Evolutionary conservation across 2,329 filamentous ascomycete species (phyloP), one percentile per base, ranked within the genome.

Genomic region (Blastomyces silverae): DNA sequence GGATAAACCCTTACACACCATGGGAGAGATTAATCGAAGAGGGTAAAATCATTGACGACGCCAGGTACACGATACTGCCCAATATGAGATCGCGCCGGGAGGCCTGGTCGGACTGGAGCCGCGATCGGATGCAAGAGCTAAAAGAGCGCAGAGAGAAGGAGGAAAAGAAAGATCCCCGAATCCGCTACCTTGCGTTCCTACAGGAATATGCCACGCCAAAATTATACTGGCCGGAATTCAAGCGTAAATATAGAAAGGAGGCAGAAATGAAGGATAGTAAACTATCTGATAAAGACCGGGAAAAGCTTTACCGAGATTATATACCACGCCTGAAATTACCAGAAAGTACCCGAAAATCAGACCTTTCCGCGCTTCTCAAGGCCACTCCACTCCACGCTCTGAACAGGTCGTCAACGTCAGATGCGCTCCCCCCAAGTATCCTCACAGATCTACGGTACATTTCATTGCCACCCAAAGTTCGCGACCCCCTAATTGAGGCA

Each of bases 221-320:
- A 78, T 83, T 99, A 0, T 99, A 96, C 81, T 99, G 94, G 94
- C 89, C 91, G 0, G 94, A 99, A 74, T 99, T 99, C 78, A 91
- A 90, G 71, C 84, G 94, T 44, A 99, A 97, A 74, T 94, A 87
- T 77, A 89, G 89, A 69, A 92, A 89, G 69, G 92, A 96, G 68
- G 77, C 84, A 0, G 84, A 87, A 62, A 92, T 99, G 89, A 80
- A 75, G 64, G 77, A 79, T 63, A 71, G 71, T 6, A 73, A 78
- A 22, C 67, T 82, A 55, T 74, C 75, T 28, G 80, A 82, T 66
- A 81, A 79, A 67, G 80, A 82, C 62, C 75, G 79, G 6, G 80
- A 82, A 67, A 81, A 80, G 66, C 73, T 76, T 66, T 82, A 82
- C 67, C 76, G 80, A 4, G 80, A 82, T 22, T 74, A 80, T 64